phyloP scores from a whole-genome alignment of 2,329 filamentous ascomycete genomes.

The Epichloe typhina region DNA sequence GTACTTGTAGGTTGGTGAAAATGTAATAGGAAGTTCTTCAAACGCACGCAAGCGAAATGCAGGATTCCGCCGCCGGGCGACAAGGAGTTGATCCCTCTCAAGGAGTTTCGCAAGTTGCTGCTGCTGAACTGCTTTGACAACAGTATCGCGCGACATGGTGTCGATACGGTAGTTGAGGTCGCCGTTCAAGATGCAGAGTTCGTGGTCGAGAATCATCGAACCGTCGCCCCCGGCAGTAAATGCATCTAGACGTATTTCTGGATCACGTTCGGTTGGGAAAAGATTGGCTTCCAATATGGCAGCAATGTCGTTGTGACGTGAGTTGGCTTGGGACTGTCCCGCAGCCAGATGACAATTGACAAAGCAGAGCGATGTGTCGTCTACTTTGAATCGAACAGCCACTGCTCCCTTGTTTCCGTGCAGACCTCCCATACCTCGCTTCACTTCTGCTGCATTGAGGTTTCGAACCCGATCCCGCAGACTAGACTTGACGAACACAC shows the following conservation, averaged over 20 bases:
- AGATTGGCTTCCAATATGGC: constrained; percentile 71
- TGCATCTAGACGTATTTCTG: constrained; percentile 55
- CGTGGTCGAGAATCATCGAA: constrained; percentile 87
- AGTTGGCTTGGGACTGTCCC: constrained; percentile 77
- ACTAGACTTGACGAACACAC: constrained; percentile 79
- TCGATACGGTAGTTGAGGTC: constrained; percentile 98
- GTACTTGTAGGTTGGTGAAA: constrained; percentile 96
- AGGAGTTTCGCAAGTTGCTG: constrained; percentile 76
- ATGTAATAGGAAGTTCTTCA: constrained; percentile 79
- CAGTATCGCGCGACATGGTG: constrained; percentile 86
- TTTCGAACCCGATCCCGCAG: constrained; percentile 65
- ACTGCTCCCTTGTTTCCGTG: constrained; percentile 96
- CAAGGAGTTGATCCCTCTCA: constrained; percentile 83
- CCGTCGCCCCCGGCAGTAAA: constrained; percentile 91
- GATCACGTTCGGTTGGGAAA: constrained; percentile 60
- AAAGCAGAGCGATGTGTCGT: constrained; percentile 90
- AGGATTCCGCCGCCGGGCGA: constrained; percentile 79
- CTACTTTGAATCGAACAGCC: constrained; percentile 79
- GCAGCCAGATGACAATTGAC: constrained; percentile 96
- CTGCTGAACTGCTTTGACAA: constrained; percentile 70
- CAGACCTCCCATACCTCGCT: constrained; percentile 87
- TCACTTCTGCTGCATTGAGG: constrained; percentile 70
- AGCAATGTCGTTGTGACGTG: constrained; percentile 85
- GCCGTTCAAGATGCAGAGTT: constrained; percentile 92
- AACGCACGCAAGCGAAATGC: constrained; percentile 82